Evolutionary conservation across 2,329 filamentous ascomycete genomes (phyloP), one percentile per base, ranked within the genome.

Genomic region (Fusarium illudens): DNA sequence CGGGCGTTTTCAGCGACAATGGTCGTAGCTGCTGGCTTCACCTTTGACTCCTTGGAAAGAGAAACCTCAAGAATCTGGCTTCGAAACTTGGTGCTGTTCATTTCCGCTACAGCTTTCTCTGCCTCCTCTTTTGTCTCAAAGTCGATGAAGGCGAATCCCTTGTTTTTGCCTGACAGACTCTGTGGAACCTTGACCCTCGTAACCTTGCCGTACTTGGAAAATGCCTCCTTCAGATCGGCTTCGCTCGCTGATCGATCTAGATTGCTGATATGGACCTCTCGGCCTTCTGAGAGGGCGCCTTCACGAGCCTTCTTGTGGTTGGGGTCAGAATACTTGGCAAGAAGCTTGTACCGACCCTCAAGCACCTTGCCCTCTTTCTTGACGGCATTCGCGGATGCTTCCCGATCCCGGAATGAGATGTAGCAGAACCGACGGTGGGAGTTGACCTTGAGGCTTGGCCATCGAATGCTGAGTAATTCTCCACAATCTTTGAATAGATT

Each of bases 401-500:
- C 84, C 3, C 86, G 79, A 30, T 89, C 88, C 49, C 89, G 86
- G 76, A 97, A 97, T n/a, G 96, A 93, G 7, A 97, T 85, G 78
- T 99, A 99, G 82, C 94, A 97, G 81, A 99, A 99, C 22, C 96
- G 91, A 30, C 96, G 92, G 71, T 92, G 90, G 2, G 91, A 90
- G 74, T 97, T 95, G 78, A 87, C 94, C 77, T 96, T 96, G 53
- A 99, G 86, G 59, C 93, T 97, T 2, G 96, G 96, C 80, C 96
- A 96, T 20, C 96, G 90, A 54, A 98, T 86, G 73, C 90, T 92
- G 58, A 97, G 84, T 58, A 99, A 90, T 42, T 95, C 89, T 42
- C 96, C 96, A 73, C 90, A 95, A 60, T 87, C 83, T 63, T 86
- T 84, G 79, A 95, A 95, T 4, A 95, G 79, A 33, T 87, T 78